These are phyloP conservation scores for Phaeosphaeriaceae sp. DNA, from an alignment of 2,329 filamentous ascomycete genomes.

Conservation along the genomic window DNA sequence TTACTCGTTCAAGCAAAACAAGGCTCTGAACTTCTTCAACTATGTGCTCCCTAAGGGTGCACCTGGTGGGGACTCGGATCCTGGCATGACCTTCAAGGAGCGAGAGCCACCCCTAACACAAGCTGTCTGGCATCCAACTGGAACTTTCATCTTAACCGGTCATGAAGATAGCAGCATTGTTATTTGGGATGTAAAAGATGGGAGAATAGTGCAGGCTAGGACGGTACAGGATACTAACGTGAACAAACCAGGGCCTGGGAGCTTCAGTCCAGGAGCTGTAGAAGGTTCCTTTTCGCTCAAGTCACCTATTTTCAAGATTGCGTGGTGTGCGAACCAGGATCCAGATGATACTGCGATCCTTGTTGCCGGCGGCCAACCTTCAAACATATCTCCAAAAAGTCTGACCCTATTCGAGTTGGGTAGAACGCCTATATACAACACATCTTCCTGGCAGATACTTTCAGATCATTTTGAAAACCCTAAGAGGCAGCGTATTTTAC, in stretches of 20 bases:
- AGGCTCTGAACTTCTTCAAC: constrained; percentile 77
- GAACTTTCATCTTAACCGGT: constrained; percentile 83
- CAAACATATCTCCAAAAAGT: constrained; percentile 72
- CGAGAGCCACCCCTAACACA: constrained; percentile 79
- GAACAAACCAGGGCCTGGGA: constrained; percentile 65
- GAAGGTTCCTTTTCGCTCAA: constrained; percentile 65
- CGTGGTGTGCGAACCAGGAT: constrained; percentile 94
- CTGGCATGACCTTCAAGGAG: constrained; percentile 63
- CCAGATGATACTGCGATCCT: constrained; percentile 91
- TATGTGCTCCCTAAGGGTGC: constrained; percentile 84
- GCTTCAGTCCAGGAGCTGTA: constrained; percentile 50
- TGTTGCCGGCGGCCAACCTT: constrained; percentile 78
- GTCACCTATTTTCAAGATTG: constrained; percentile 77
- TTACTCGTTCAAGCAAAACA: constrained; percentile 94
- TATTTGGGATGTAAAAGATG: constrained; percentile 93
- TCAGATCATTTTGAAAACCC: constrained; percentile 78
- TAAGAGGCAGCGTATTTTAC: constrained; percentile 73
- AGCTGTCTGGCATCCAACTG: constrained; percentile 92
- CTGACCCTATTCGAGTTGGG: constrained; percentile 91
- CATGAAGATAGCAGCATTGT: constrained; percentile 92
- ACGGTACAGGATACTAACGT: constrained; percentile 78
- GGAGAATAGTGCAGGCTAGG: constrained; percentile 80
- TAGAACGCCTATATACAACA: constrained; percentile 85
- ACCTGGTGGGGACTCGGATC: constrained; percentile 76
- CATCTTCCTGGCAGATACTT: constrained; percentile 86